These are phyloP conservation scores for Malus domestica DNA, from an alignment of 306 rosid genomes.

Conservation along the genomic window DNA sequence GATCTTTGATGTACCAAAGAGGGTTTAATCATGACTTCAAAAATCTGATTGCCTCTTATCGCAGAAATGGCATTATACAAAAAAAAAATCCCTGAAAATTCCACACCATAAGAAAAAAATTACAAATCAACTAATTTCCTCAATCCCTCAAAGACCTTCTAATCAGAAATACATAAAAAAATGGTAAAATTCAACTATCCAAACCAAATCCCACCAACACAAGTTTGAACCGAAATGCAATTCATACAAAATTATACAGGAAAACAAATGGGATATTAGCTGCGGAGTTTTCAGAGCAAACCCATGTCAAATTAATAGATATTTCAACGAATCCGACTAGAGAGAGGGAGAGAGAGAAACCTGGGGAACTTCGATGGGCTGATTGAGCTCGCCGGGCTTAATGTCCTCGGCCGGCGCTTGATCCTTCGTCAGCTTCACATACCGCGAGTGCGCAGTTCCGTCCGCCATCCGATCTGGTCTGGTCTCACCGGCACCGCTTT, in stretches of 20 bases:
- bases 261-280: not conserved
- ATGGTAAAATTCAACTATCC: not conserved
- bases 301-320: not conserved
- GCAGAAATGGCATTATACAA: not conserved
- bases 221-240: not conserved
- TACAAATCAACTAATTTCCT: not conserved
- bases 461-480: conserved; percentile 61
- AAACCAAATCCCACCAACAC: not conserved
- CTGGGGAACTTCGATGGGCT: conserved; percentile 94
- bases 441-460: conserved; percentile 53
- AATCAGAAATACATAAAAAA: not conserved
- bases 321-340: not conserved
- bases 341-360: conserved; percentile 19
- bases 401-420: conserved; percentile 71
- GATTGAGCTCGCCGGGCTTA: conserved; percentile 92
- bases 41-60: not conserved
- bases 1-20: not conserved
- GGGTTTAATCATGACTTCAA: not conserved
- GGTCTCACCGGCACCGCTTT: not conserved
- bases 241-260: not conserved
- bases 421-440: conserved; percentile 81
- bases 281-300: not conserved
- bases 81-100: not conserved
- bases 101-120: not conserved
- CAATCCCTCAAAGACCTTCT: not conserved